These are phyloP conservation scores for Barnettozyma wickerhamii DNA, from an alignment of 805 yeast genomes.

Conservation along the genomic window DNA sequence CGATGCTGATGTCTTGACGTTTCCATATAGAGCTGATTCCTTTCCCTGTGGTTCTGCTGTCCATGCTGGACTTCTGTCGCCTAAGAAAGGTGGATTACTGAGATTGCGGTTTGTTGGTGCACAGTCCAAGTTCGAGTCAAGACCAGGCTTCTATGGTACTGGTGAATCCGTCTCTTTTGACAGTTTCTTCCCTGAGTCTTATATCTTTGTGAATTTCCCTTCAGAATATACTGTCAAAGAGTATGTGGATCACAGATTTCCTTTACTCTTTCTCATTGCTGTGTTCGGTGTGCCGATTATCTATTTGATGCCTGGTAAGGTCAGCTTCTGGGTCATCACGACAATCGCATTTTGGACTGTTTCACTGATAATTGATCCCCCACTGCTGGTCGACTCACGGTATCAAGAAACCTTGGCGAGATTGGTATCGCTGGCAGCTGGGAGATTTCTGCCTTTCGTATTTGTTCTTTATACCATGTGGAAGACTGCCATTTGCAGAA, in stretches of 20 bases:
- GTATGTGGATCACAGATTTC: conserved; percentile 64
- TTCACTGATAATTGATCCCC: conserved; percentile 73
- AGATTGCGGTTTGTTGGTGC: conserved; percentile 52
- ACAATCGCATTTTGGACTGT: conserved; percentile 85
- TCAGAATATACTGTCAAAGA: conserved; percentile 33
- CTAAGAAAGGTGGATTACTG: conserved; percentile 75
- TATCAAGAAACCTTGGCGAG: conserved; percentile 51
- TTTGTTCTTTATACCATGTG: conserved; percentile 70
- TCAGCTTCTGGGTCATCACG: conserved; percentile 58
- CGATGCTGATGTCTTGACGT: conserved; percentile 31
- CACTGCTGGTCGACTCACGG: conserved; percentile 50
- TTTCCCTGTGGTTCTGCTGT: conserved; percentile 86
- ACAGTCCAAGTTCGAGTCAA: conserved; percentile 41
- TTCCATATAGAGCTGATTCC: conserved; percentile 83
- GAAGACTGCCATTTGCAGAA: conserved; percentile 47
- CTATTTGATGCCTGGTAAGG: conserved; percentile 38
- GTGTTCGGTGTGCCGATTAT: conserved; percentile 60
- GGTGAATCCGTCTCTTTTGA: conserved; percentile 61
- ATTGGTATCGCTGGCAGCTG: conserved; percentile 64
- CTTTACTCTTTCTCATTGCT: conserved; percentile 35
- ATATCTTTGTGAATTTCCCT: conserved; percentile 43
- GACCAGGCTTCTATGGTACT: conserved; percentile 48
- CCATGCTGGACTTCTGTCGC: conserved; percentile 76
- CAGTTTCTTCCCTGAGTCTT: conserved; percentile 73
- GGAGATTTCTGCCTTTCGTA: conserved; percentile 69